These are phyloP conservation scores for Rhododendron vialii DNA, from an alignment of 148 eudicot genomes.

Conservation along the genomic window DNA sequence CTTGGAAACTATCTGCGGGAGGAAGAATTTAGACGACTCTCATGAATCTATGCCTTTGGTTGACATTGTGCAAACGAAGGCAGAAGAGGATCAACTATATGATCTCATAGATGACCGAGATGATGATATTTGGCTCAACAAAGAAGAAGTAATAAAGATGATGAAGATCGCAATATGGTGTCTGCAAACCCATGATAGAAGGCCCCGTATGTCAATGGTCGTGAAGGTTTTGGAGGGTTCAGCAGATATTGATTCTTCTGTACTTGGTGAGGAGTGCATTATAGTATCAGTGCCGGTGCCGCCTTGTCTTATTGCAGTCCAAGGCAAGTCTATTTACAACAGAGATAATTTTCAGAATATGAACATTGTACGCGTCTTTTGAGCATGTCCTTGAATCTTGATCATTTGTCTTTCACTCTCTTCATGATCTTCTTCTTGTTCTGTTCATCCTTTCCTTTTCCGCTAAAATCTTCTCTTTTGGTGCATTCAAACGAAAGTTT, in stretches of 20 bases:
- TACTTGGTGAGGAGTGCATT: background rate
- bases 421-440: slow-evolving; percentile 15
- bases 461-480: slow-evolving; percentile 19
- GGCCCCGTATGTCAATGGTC: no score
- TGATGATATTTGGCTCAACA: no score
- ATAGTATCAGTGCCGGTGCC: background rate
- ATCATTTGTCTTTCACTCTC: slow-evolving; percentile 5
- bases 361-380: background rate
- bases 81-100: no score
- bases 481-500: slow-evolving; percentile 16
- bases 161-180: no score
- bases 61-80: no score
- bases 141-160: no score
- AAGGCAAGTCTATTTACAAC: background rate
- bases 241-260: background rate
- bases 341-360: background rate
- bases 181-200: no score
- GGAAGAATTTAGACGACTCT: no score
- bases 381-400: background rate
- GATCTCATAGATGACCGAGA: no score
- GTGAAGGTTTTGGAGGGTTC: no score
- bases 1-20: no score
- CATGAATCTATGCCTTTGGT: no score
- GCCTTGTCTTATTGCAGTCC: background rate
- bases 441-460: slow-evolving; percentile 19